Percentiles rank a stretch among this genome's conserved stretches.
Conservation (phyloP, 352 stramenopile species). For the Globisporangium echinulatum region DNA sequence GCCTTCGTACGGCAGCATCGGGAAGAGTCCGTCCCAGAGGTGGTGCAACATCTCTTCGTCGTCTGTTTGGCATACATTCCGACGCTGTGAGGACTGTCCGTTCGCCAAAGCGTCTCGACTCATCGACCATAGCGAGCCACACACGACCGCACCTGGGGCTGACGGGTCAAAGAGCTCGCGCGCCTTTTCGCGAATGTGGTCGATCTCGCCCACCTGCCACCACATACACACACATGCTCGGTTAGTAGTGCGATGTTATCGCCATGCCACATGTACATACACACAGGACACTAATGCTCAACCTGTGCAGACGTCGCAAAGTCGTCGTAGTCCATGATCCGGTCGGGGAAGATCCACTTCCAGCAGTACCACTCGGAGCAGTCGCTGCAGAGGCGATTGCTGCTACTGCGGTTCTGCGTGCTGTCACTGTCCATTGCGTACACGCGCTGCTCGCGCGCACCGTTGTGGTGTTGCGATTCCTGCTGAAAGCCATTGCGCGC, state of each 20-base stretch:
- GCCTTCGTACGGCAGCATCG: constrained; percentile 58
- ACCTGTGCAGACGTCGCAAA: constrained; percentile 56
- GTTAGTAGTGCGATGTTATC: not conserved
- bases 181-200: constrained; percentile 44
- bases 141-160: constrained; percentile 19
- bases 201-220: constrained; percentile 47
- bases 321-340: constrained; percentile 55
- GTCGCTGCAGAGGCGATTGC: constrained; percentile 7
- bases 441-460: constrained; percentile 1
- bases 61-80: constrained; percentile 16
- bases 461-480: not conserved
- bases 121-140: too few species aligned
- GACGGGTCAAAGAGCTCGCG: constrained; percentile 49
- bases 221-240: not conserved
- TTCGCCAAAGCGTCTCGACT: not conserved
- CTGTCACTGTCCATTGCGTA: constrained; percentile 1
- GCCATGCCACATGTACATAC: too few species aligned
- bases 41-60: constrained; percentile 57
- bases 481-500: constrained; percentile 5
- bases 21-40: constrained; percentile 59
- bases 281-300: not conserved
- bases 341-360: constrained; percentile 56
- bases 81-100: not conserved
- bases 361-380: constrained; percentile 50
- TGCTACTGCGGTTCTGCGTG: not conserved